phyloP scores from a whole-genome alignment of 1,139 yeast species.

The Lodderomyces parapsilosis region DNA sequence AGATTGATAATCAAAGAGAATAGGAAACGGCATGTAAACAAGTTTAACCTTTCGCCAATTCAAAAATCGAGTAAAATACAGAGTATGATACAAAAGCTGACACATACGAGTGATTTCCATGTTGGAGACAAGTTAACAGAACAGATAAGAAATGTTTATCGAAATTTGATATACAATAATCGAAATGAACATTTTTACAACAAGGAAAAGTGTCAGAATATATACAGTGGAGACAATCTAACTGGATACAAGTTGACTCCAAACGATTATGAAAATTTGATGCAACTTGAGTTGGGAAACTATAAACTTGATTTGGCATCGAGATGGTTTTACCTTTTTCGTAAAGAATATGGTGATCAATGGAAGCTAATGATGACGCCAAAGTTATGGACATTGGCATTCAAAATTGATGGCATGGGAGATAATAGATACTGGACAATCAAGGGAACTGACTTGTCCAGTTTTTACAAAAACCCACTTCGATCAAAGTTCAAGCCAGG shows the following conservation, averaged over 20 bases:
- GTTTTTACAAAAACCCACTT: constrained; percentile 15
- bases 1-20: constrained; percentile 4
- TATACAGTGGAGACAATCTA: constrained; percentile 18
- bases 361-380: constrained; percentile 24
- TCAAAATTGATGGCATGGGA: constrained; percentile 36
- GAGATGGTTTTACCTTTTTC: constrained; percentile 39
- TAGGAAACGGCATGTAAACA: constrained; percentile 1
- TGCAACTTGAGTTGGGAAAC: constrained; percentile 33
- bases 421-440: constrained; percentile 32
- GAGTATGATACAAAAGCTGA: not conserved
- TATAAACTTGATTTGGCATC: constrained; percentile 40
- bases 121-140: constrained; percentile 13
- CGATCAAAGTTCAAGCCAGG: constrained; percentile 10
- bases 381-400: constrained; percentile 35
- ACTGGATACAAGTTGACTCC: constrained; percentile 24
- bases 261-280: constrained; percentile 40
- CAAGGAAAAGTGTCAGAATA: constrained; percentile 17
- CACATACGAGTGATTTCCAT: not conserved
- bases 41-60: constrained; percentile 7
- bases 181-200: constrained; percentile 23
- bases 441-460: constrained; percentile 22
- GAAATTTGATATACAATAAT: constrained; percentile 23
- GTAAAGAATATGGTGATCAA: constrained; percentile 20
- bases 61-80: constrained; percentile 6
- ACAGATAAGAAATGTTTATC: constrained; percentile 28